Base-by-base conservation (phyloP, 2,329 filamentous ascomycete genomes). In the Ophiostoma himal-ulmi region DNA sequence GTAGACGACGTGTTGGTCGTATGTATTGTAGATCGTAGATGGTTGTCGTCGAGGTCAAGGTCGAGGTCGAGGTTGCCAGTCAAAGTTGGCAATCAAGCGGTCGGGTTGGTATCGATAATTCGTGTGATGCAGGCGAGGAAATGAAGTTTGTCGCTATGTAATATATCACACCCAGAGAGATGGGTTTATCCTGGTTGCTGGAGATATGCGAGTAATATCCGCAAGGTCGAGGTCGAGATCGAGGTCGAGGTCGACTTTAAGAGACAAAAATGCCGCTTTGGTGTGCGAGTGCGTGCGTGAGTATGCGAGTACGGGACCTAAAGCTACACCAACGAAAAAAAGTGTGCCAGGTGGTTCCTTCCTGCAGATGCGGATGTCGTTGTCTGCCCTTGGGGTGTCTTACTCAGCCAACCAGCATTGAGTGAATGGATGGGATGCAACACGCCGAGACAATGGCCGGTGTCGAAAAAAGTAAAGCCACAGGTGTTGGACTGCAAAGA, bases 391-490 rank as follows among this genome's bases (percentile, higher is more conserved):
- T 62, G 57, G n/a, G 52, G 20, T 39, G 36, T 65, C 62, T 39
- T 37, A 39, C 62, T 65, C 62, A 65, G 62, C 62, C 62, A 65
- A 65, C 62, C 62, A 65, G 62, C 7, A 65, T 39, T 14, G 62
- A 65, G 62, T 30, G 26, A 62, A 65, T n/a, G 60, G 60, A 65
- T 65, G 30, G 60, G 60, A 57, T 57, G 57, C 36, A 39, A 20
- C 60, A 64, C 62, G 36, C 62, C 26, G 57, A 39, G 34, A 65
- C 20, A 39, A 39, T 22, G 52, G 52, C 52, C 13, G 52, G 17
- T 65, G 62, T 39, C 62, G 41, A 65, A 41, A 65, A 41, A 20
- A 64, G 39, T 64, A 37, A 17, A 64, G 34, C 60, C 30, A 64
- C 34, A 64, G n/a, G 22, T 26, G 14, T 11, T 17, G n/a, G 60